phyloP scores from a whole-genome alignment of 2,329 filamentous ascomycete genomes.

The Mycocentrospora acerina region DNA sequence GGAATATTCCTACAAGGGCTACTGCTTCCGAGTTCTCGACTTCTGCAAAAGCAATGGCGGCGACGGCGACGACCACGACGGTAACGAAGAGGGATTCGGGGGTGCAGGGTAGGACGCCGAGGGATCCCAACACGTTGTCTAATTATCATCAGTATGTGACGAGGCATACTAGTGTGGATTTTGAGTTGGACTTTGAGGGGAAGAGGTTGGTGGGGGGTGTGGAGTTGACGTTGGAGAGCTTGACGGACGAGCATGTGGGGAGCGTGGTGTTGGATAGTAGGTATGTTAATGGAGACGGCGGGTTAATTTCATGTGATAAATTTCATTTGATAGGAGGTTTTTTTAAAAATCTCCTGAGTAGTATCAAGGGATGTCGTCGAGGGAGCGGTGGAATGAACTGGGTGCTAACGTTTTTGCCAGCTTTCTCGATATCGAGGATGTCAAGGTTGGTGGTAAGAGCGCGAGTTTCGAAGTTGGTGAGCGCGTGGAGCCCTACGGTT shows the following conservation, averaged over 20 bases:
- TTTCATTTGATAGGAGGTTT: too few species aligned
- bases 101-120: conserved; percentile 48
- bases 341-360: not conserved
- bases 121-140: conserved; percentile 86
- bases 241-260: conserved; percentile 70
- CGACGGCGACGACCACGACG: too few species aligned
- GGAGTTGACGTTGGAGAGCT: conserved; percentile 71
- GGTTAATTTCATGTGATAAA: too few species aligned
- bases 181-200: conserved; percentile 80
- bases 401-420: conserved; percentile 40
- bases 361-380: not conserved
- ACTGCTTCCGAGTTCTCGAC: too few species aligned
- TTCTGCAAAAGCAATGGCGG: conserved; percentile 33
- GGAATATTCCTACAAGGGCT: too few species aligned
- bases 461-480: conserved; percentile 71
- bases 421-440: conserved; percentile 70
- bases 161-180: conserved; percentile 76
- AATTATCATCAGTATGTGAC: conserved; percentile 91
- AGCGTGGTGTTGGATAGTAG: conserved; percentile 88
- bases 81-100: conserved; percentile 41
- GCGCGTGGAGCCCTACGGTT: conserved; percentile 72
- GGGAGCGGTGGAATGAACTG: not conserved
- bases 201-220: conserved; percentile 78
- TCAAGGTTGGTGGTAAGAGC: conserved; percentile 67
- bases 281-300: conserved; percentile 21